Base-by-base conservation (phyloP, 2,329 filamentous ascomycete species). In the Kalaharituber pfeilii region DNA sequence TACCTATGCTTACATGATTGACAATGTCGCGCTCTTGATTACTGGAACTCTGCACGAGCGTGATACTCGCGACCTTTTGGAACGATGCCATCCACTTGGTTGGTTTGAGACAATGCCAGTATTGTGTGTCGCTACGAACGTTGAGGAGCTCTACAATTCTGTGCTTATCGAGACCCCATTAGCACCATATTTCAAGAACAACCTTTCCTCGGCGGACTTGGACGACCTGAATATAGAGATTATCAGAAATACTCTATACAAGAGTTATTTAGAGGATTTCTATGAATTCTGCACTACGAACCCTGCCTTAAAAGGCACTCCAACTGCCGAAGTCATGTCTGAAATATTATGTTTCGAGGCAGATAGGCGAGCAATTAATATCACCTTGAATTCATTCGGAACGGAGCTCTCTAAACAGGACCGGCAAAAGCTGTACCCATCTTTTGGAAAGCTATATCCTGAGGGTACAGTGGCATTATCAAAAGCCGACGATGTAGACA, bases 81-180 rank as follows among this genome's bases (percentile, higher is more conserved):
- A 96, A 67, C 77, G 91, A 69, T 98, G 93, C 70, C 93, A 98
- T 65, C 91, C 91, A 5, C 77, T 98, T 6, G 91, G 91, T 63
- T 96, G 88, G 87, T 98, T 98, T 68, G 91, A 98, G 74, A 95
- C 91, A 7, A 87, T 98, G 82, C 93, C 91, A 0, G 91, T 95
- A 2, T 82, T 98, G 52, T 96, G 89, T 67, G 89, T 96, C 45
- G 91, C 91, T 28, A 95, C 89, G 51, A 98, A 96, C 69, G 94
- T 96, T 61, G 91, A 98, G 71, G 91, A 98, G 67, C 77, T 98
- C 33, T 98, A 98, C 76, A 98, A 96, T 74, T 93, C 85, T 47
- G 91, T 98, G 18, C 73, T 98, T 62, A 88, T 98, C 62, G 91
- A 98, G 73, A 98, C 91, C 2, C 91, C 91, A 3, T 75, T 98